Percentiles rank a stretch among this genome's conserved stretches.
Conservation (phyloP, 2,329 filamentous ascomycete species). For the Elsinoe necatrix region DNA sequence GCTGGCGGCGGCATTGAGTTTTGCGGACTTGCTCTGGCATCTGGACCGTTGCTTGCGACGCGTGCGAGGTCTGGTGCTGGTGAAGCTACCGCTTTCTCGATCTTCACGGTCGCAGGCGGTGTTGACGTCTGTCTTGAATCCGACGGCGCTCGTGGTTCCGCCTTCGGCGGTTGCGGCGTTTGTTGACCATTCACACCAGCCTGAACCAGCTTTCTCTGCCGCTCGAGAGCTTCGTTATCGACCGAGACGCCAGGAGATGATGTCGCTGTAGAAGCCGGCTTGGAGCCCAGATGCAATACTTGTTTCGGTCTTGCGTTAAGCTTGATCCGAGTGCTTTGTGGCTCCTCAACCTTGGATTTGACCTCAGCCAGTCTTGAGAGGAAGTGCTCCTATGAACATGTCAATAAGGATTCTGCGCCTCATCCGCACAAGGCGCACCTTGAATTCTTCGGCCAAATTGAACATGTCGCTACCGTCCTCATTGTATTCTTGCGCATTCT, state of each 20-base stretch:
- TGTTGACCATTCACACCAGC: constrained; percentile 40
- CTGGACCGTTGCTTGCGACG: constrained; percentile 30
- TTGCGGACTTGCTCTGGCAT: constrained; percentile 30
- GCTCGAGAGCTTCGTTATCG: constrained; percentile 46
- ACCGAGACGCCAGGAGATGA: constrained; percentile 43
- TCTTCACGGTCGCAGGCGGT: constrained; percentile 36
- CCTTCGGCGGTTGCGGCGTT: constrained; percentile 22
- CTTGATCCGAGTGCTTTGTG: constrained; percentile 68
- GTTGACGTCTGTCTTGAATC: constrained; percentile 26
- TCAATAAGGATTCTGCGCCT: neutral
- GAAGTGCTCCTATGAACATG: constrained; percentile 50
- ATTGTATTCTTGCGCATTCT: constrained; percentile 81
- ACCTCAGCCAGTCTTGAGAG: constrained; percentile 60
- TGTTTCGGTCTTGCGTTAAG: constrained; percentile 53
- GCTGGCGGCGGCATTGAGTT: constrained; percentile 30
- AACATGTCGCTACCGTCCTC: constrained; percentile 85
- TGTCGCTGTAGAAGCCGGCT: constrained; percentile 35
- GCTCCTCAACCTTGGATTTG: constrained; percentile 62
- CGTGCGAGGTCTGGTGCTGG: constrained; percentile 35
- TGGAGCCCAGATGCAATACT: constrained; percentile 30
- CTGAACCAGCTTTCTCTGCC: constrained; percentile 45
- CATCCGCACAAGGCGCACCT: constrained; percentile 46
- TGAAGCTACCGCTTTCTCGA: constrained; percentile 31
- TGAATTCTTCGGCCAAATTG: constrained; percentile 65
- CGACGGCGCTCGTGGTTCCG: constrained; percentile 19